Evolutionary conservation across 768 basidiomycete genomes (phyloP).

Genomic region (Mycena rebaudengoi): DNA sequence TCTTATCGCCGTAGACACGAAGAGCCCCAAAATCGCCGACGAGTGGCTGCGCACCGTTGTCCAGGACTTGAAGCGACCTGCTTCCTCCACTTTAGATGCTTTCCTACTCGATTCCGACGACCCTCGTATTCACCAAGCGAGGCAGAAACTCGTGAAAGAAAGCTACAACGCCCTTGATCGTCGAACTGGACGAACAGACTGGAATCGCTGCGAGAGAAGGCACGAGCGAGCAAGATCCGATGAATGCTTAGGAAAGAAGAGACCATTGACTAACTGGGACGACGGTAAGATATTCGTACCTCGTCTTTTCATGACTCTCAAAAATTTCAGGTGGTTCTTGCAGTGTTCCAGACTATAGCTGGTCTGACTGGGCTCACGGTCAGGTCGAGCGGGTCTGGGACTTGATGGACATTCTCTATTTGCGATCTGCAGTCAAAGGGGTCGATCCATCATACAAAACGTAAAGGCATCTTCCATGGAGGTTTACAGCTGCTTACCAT

Average conservation of each 20-base stretch:
- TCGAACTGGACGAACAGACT: slow-evolving; percentile 81
- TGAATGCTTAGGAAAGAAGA: slow-evolving; percentile 81
- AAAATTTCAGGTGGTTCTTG: slow-evolving; percentile 74
- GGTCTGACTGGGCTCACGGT: slow-evolving; percentile 92
- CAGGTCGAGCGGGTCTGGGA: slow-evolving; percentile 98
- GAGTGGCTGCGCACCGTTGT: slow-evolving; percentile 73
- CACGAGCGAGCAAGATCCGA: slow-evolving; percentile 89
- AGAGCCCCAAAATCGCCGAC: slow-evolving; percentile 64
- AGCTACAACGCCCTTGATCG: slow-evolving; percentile 70
- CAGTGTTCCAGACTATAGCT: slow-evolving; percentile 87
- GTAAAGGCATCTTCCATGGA: slow-evolving; percentile 44
- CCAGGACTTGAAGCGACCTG: slow-evolving; percentile 77
- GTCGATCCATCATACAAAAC: slow-evolving; percentile 91
- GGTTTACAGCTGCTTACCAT: slow-evolving; percentile 18
- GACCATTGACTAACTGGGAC: slow-evolving; percentile 93
- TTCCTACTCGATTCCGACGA: slow-evolving; percentile 94
- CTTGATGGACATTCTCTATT: slow-evolving; percentile 88
- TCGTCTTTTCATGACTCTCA: not conserved
- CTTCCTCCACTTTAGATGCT: slow-evolving; percentile 89
- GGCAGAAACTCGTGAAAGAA: slow-evolving; percentile 83
- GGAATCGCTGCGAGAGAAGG: slow-evolving; percentile 92
- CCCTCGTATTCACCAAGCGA: slow-evolving; percentile 88
- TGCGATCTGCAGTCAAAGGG: slow-evolving; percentile 82
- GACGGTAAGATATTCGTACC: slow-evolving; percentile 64
- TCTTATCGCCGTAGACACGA: slow-evolving; percentile 79